A percentile compares a stretch with the other conserved stretches of the same genome.
These are phyloP conservation scores for Suillus ampliporus DNA, from an alignment of 768 basidiomycete species.

Conservation along the genomic window DNA sequence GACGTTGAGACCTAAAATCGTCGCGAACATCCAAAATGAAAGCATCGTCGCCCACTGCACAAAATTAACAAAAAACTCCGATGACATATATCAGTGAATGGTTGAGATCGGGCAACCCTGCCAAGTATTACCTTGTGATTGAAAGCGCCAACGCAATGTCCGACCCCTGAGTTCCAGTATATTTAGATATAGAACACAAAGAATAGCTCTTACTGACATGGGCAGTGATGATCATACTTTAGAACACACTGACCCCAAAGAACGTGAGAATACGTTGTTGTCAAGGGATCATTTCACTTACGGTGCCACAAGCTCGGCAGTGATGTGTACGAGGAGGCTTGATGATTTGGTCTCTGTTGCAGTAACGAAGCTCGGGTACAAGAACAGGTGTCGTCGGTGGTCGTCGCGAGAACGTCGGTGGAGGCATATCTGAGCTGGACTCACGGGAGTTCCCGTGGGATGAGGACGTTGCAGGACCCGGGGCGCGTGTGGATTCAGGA, in stretches of 20 bases:
- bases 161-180: conserved; percentile 66
- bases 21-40: conserved; percentile 65
- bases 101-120: conserved; percentile 15
- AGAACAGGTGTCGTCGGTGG: conserved; percentile 54
- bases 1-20: conserved; percentile 60
- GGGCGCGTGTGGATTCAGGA: conserved; percentile 17
- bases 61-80: conserved; percentile 86
- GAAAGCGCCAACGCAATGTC: conserved; percentile 90
- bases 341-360: conserved; percentile 61
- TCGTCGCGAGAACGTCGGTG: conserved; percentile 30
- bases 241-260: conserved; percentile 68
- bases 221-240: conserved; percentile 90
- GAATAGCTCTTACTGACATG: conserved; percentile 56
- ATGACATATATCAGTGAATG: conserved; percentile 1
- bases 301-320: conserved; percentile 83
- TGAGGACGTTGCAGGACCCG: conserved; percentile 12
- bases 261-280: conserved; percentile 1
- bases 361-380: conserved; percentile 70
- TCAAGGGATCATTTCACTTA: conserved; percentile 41
- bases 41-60: conserved; percentile 64
- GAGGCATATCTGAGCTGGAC: conserved; percentile 14
- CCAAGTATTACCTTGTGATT: conserved; percentile 74
- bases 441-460: conserved; percentile 19
- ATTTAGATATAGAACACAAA: not conserved
- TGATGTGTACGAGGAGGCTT: conserved; percentile 84